Base-by-base conservation (phyloP, 2,329 filamentous ascomycete genomes). In the Talaromyces sp. region DNA sequence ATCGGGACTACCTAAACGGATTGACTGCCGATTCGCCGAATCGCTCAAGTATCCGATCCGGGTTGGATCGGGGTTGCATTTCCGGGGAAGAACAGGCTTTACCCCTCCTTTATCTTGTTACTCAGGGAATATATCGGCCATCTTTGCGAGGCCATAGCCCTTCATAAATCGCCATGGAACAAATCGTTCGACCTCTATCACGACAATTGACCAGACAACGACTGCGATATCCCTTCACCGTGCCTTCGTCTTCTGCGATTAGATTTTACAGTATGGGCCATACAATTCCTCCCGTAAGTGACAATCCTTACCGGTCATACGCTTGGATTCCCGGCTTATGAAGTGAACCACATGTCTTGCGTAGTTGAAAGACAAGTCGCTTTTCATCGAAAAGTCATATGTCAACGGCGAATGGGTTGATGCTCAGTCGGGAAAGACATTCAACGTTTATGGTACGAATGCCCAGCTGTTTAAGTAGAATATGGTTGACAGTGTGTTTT, bases 341-440 rank as follows among this genome's bases (percentile, higher is more conserved):
- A n/a, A n/a, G n/a, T 43, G 13, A n/a, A 43, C 43, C 58, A 57
- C 60, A 48, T 40, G 53, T 33, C 5, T n/a, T 25, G 31, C 50
- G 5, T 53, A 91, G 87, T 84, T 93, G 68, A 89, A 86, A 69
- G 89, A 93, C 66, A 83, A 84, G 36, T 89, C 88, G 22, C 83
- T 99, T 60, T 84, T 97, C 68, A 97, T 95, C 78, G 84, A 87
- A 65, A 84, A 92, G 70, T 77, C 85, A 68, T 97, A 93, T 70
- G 86, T 97, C 69, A 93, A 99, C 72, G 94, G 94, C 68, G 83
- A 96, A 82, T 99, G 92, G 89, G 84, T 95, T 62, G 81, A 83
- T 66, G 89, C 93, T 65, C 84, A 85, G 69, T 96, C 91, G 0
- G 90, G 91, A 70, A 86, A 95, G 82, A 96, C 91, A 46, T 99